Evolutionary conservation across 2,329 filamentous ascomycete genomes (phyloP).

Genomic region (Graphilbum sp.): DNA sequence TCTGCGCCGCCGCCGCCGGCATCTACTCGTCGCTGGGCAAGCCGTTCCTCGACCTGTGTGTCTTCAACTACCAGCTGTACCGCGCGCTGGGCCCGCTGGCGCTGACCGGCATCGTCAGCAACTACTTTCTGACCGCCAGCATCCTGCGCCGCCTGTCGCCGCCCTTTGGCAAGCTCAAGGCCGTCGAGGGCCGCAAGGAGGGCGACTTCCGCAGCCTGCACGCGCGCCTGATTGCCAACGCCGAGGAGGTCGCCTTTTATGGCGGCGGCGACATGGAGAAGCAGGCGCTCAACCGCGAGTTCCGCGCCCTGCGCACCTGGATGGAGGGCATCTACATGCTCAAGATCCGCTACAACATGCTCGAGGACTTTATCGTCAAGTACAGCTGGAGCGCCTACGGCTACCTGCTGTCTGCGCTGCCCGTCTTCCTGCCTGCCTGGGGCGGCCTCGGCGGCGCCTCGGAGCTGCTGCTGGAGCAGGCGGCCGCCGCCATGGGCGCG

Average conservation of each 20-base stretch:
- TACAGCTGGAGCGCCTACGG: constrained; percentile 98
- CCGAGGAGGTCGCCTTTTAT: constrained; percentile 95
- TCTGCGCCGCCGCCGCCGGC: constrained; percentile 82
- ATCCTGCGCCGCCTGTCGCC: constrained; percentile 78
- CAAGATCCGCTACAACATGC: constrained; percentile 96
- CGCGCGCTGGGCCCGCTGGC: constrained; percentile 79
- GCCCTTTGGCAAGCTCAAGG: constrained; percentile 92
- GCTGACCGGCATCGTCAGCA: constrained; percentile 69
- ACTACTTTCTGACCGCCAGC: constrained; percentile 88
- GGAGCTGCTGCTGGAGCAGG: constrained; percentile 41
- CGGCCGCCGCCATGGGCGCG: too few species aligned
- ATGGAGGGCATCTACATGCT: constrained; percentile 98
- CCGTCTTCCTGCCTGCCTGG: constrained; percentile 89
- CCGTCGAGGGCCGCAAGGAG: constrained; percentile 86
- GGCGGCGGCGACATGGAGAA: constrained; percentile 92
- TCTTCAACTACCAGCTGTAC: constrained; percentile 97
- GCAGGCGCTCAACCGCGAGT: constrained; percentile 78
- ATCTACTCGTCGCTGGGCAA: constrained; percentile 96
- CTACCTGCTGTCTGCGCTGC: constrained; percentile 82
- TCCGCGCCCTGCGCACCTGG: constrained; percentile 83
- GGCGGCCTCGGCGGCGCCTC: constrained; percentile 62
- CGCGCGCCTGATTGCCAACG: constrained; percentile 84
- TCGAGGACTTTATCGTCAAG: constrained; percentile 95
- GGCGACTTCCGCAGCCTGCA: constrained; percentile 89
- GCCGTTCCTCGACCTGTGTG: constrained; percentile 87